Conservation (phyloP, 2,329 filamentous ascomycete species). For the Tolypocladium nubicola region DNA sequence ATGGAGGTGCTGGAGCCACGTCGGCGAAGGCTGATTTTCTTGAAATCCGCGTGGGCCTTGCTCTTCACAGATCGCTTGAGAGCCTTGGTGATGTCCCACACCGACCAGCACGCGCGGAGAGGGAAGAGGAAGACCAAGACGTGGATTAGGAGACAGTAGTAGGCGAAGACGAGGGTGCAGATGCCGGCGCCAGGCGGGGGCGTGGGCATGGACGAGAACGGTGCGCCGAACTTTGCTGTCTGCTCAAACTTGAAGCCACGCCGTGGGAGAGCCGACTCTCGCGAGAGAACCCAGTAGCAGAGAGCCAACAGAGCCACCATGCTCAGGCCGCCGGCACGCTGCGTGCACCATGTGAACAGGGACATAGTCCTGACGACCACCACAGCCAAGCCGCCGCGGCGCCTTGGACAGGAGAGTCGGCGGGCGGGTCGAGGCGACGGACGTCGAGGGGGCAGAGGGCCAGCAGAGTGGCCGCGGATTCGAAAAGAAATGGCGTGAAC, state of each 20-base stretch:
- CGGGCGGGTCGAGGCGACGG: background rate
- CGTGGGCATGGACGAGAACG: constrained; percentile 17
- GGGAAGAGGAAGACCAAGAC: constrained; percentile 53
- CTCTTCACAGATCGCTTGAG: constrained; percentile 34
- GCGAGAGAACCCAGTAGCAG: constrained; percentile 44
- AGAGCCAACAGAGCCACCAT: constrained; percentile 38
- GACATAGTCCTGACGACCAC: constrained; percentile 28
- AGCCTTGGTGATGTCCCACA: constrained; percentile 44
- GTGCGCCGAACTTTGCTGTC: constrained; percentile 20
- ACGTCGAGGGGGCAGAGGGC: background rate
- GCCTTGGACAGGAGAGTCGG: background rate
- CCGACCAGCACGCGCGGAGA: constrained; percentile 49
- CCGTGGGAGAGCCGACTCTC: constrained; percentile 32
- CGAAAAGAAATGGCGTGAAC: background rate
- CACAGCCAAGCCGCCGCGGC: background rate
- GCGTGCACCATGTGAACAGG: constrained; percentile 42
- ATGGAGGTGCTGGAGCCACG: constrained; percentile 43
- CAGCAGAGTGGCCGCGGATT: background rate
- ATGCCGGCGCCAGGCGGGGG: constrained; percentile 29
- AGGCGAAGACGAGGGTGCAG: constrained; percentile 46
- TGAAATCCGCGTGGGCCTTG: constrained; percentile 33
- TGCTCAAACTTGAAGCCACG: constrained; percentile 33
- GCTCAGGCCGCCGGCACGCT: constrained; percentile 43
- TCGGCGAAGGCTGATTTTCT: constrained; percentile 35
- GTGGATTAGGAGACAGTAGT: constrained; percentile 57